A percentile compares a stretch with the other conserved stretches of the same genome.
phyloP scores from a whole-genome alignment of 2,329 filamentous ascomycete species.

The Phyllosticta citriasiana region DNA sequence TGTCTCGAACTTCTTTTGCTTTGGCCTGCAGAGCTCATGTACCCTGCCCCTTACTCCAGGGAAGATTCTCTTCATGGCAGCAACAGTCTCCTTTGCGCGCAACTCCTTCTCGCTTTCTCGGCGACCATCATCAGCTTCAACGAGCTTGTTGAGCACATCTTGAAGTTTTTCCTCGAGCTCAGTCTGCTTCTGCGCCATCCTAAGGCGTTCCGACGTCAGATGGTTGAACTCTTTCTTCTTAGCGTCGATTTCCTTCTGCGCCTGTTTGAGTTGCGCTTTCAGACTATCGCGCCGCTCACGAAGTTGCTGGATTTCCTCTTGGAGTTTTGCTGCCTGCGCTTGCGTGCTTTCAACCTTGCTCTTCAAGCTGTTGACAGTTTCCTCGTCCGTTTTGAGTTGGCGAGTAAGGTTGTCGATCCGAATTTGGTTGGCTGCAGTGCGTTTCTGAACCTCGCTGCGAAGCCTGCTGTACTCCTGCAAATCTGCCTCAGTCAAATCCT shows the following conservation, averaged over 20 bases:
- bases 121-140: constrained; percentile 74
- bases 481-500: constrained; percentile 74
- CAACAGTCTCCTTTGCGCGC: constrained; percentile 71
- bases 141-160: constrained; percentile 68
- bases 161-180: constrained; percentile 89
- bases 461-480: constrained; percentile 82
- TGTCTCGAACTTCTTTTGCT: constrained; percentile 93
- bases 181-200: constrained; percentile 69
- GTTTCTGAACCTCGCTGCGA: constrained; percentile 73
- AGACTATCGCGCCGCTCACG: constrained; percentile 57
- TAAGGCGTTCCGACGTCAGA: constrained; percentile 71
- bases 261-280: constrained; percentile 51
- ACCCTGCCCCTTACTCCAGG: constrained; percentile 75
- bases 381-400: constrained; percentile 82
- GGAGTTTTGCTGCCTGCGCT: constrained; percentile 61
- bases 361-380: constrained; percentile 79
- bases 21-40: constrained; percentile 86
- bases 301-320: constrained; percentile 59
- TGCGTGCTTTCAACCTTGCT: constrained; percentile 76
- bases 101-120: constrained; percentile 77
- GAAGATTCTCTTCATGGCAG: constrained; percentile 79
- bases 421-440: constrained; percentile 68
- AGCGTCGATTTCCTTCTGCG: constrained; percentile 62
- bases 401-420: constrained; percentile 79
- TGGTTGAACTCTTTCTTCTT: constrained; percentile 91